Evolutionary conservation across 345 rosid species (phyloP), one percentile per base, ranked within the genome.

Genomic region (Arabidopsis arenosa): DNA sequence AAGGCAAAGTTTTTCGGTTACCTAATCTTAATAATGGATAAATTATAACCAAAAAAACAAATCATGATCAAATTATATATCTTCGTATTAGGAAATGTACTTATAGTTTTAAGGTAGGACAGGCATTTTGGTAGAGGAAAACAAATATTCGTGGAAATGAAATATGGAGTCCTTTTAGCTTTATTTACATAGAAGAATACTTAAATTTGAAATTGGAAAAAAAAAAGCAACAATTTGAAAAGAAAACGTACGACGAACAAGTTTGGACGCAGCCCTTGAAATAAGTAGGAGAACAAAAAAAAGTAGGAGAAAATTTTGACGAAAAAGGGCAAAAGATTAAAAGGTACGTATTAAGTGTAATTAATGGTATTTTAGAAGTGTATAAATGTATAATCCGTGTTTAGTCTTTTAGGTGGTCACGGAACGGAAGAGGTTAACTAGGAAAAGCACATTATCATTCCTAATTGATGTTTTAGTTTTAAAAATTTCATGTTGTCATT

Each of bases 391-490:
- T 43, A 2, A 43, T 45, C 51, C 14, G 18, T 45, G 18, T 45
- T 51, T 18, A 26, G 33, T 51, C 47, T 66, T 66, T 26, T 35
- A 37, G 48, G 39, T 53, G 36, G 51, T 53, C 72, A 53, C 72
- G 72, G 72, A 26, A 23, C 23, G 47, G 3, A 52, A 37, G 49
- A 39, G 5, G 28, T 39, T 53, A 68, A 53, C 49, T 23, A 23
- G 6, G 68, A 67, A 52, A 67, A 53, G 18, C 49, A 67, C 62
- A 54, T 68, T 60, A 28, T 39, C 21, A 15, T 47, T 47, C 21
- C 21, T 15, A 47, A 15, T 44, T 14, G 17, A 14, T 32, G 21
- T 67, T 67, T 39, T 35, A 15, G 9, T 15, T 28, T 6, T 30
- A 49, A 48, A 48, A 18, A 23, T 52, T 37, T 52, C 61, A 51